Base-by-base conservation (phyloP, 257 asterid genomes). In the Catharanthus roseus region DNA sequence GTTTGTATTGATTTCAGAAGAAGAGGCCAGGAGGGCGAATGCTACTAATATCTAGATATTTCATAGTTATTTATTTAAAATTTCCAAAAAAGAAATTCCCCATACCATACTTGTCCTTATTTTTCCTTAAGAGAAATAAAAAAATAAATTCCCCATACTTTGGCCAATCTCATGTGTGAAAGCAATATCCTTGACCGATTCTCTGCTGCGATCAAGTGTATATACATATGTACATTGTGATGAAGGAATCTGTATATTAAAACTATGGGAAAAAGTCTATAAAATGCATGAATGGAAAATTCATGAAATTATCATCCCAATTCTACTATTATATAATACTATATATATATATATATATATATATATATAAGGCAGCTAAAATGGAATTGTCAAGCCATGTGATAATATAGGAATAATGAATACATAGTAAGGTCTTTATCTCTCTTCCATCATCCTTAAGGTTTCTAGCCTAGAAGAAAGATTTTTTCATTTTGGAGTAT, bases 161-260 rank as follows among this genome's bases (percentile, higher is more conserved):
- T 33, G 45, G 28, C 45, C 45, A 18, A 62, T 62, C 28, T 62
- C 44, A 0, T 31, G 72, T 67, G 3, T 67, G 61, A 68, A 68
- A 68, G 33, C 72, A 33, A 29, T 49, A 68, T 53, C 38, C n/a
- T 69, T 54, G 54, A 24, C 39, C 66, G 10, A 53, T 23, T 26
- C 16, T 3, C 26, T 9, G 39, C 26, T 16, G 53, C 11, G n/a
- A 44, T 44, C 50, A 44, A n/a, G n/a, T n/a, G n/a, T n/a, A n/a
- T n/a, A n/a, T n/a, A n/a, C 11, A 8, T 44, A 44, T 44, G 11
- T 44, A 11, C 53, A 47, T 2, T 47, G 21, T 47, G 53, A 47
- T 12, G 53, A 47, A 47, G 21, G 5, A 19, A 15, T 47, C 53
- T 47, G 53, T 47, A 15, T 42, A 42, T n/a, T n/a, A 38, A 38